Percentiles rank a stretch among this genome's conserved stretches.
phyloP scores from a whole-genome alignment of 2,329 filamentous ascomycete species.

The Colletotrichum cereale region DNA sequence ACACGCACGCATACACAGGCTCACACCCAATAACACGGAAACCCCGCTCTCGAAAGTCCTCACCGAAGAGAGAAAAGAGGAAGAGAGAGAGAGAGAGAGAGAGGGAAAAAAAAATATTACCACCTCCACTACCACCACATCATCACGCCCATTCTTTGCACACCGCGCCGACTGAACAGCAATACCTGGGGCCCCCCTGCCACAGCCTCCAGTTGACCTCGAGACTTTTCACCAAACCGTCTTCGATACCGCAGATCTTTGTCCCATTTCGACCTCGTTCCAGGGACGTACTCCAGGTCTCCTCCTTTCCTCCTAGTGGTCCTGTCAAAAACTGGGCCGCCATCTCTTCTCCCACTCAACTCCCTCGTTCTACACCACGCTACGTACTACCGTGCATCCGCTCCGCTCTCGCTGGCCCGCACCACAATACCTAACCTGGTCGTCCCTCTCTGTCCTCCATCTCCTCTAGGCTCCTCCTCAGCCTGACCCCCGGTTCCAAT shows the following conservation, averaged over 20 bases:
- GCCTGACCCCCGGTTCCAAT: constrained; percentile 47
- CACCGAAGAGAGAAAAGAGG: neutral
- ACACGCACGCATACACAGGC: neutral
- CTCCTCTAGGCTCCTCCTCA: constrained; percentile 45
- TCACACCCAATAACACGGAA: constrained; percentile 1
- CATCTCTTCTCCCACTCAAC: constrained; percentile 26
- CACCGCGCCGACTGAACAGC: constrained; percentile 26
- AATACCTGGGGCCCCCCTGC: constrained; percentile 34
- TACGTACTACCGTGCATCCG: constrained; percentile 34
- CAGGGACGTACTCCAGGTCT: constrained; percentile 37
- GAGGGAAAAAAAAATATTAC: neutral
- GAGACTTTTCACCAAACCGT: constrained; percentile 38
- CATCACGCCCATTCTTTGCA: constrained; percentile 20
- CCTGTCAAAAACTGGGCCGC: constrained; percentile 40
- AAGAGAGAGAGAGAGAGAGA: neutral
- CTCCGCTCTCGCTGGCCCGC: constrained; percentile 35
- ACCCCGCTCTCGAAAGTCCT: neutral
- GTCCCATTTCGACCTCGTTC: constrained; percentile 33
- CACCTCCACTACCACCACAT: neutral
- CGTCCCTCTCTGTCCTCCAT: constrained; percentile 15
- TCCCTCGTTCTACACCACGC: constrained; percentile 17
- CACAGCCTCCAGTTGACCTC: constrained; percentile 36
- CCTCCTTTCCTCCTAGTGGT: constrained; percentile 33
- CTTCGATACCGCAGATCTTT: constrained; percentile 36
- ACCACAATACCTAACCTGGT: constrained; percentile 21